Evolutionary conservation across 768 basidiomycete species (phyloP).

Genomic region (Tephrocybe sp.): DNA sequence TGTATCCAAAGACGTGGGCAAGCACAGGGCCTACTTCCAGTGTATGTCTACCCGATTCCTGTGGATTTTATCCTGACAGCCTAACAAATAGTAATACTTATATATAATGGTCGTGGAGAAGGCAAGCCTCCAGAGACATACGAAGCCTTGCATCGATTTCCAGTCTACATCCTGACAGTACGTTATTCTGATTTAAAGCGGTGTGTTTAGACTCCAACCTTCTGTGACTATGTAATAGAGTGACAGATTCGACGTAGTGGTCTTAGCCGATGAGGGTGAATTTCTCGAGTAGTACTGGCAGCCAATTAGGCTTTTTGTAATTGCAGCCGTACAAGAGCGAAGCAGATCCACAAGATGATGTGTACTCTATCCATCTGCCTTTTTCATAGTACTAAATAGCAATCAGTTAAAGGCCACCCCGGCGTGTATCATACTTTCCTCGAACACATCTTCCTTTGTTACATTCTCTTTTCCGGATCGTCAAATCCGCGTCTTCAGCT

Average conservation of each 20-base stretch:
- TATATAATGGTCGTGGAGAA: constrained; percentile 92
- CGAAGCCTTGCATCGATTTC: constrained; percentile 77
- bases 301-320: constrained; percentile 85
- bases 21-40: constrained; percentile 83
- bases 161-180: constrained; percentile 91
- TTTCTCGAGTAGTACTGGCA: constrained; percentile 98
- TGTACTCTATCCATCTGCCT: constrained; percentile 8
- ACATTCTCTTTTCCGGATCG: constrained; percentile 94
- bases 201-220: neutral
- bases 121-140: constrained; percentile 76
- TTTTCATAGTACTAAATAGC: neutral
- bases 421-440: constrained; percentile 89
- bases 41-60: constrained; percentile 47
- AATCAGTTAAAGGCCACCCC: constrained; percentile 85
- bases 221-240: constrained; percentile 75
- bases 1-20: constrained; percentile 94
- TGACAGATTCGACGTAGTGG: constrained; percentile 84
- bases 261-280: constrained; percentile 93
- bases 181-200: constrained; percentile 26
- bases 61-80: constrained; percentile 14
- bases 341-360: constrained; percentile 94
- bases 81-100: constrained; percentile 68
- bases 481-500: constrained; percentile 91
- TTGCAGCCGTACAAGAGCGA: constrained; percentile 90
- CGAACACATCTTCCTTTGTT: constrained; percentile 85